Conservation (phyloP, 108 stramenopile genomes). For the Cylindrotheca closterium region DNA sequence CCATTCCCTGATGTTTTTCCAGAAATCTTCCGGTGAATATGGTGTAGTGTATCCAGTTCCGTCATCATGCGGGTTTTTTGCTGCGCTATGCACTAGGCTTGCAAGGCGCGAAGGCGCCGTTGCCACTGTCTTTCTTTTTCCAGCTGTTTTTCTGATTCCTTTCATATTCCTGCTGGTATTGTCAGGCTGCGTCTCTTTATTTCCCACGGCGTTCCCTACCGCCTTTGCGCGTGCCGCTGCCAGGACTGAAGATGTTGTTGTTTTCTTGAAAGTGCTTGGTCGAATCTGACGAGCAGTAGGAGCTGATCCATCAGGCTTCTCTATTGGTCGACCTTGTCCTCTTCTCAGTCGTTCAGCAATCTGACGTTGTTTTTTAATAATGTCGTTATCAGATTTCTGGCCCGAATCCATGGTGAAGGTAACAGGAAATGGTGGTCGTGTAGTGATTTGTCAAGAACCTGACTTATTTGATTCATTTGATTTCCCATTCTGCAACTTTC, state of each 20-base stretch:
- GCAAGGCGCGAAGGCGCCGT: conserved; percentile 7
- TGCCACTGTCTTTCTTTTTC: conserved; percentile 1
- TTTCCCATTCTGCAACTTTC: no score
- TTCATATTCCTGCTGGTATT: not conserved
- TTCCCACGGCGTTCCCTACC: not conserved
- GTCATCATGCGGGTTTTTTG: conserved; percentile 8
- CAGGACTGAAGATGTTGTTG: conserved; percentile 20
- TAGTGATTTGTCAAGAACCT: no score
- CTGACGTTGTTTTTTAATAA: not conserved
- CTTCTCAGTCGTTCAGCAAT: not conserved
- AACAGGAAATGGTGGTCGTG: no score
- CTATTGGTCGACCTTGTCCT: not conserved
- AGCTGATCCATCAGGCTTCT: not conserved
- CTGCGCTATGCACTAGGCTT: conserved; percentile 15
- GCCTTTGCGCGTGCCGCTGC: conserved; percentile 32
- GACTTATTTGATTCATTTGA: no score
- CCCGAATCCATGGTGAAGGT: no score
- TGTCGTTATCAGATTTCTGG: no score
- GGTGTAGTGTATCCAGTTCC: no score
- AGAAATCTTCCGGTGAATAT: conserved; percentile 75
- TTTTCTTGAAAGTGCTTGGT: conserved; percentile 21
- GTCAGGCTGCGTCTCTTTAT: not conserved
- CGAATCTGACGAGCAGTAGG: not conserved
- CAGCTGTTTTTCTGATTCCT: not conserved
- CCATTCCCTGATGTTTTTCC: conserved; percentile 82